Conservation (phyloP, 106 monocot species). For the Dendrobium catenatum region DNA sequence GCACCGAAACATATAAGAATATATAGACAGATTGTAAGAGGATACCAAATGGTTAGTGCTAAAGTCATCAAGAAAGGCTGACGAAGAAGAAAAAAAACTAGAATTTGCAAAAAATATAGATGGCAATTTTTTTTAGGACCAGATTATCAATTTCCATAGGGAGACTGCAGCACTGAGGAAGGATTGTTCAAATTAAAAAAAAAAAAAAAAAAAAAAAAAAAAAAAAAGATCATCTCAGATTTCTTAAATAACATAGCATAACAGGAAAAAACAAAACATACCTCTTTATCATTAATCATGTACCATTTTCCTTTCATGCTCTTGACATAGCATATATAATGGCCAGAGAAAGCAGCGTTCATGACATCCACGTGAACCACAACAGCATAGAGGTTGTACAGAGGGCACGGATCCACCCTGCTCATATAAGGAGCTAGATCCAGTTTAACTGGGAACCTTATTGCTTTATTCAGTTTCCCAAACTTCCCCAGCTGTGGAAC, state of each 20-base stretch:
- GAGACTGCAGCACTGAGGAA: not conserved
- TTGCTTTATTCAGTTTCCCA: slow-evolving; percentile 70
- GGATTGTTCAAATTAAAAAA: not conserved
- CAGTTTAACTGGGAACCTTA: slow-evolving; percentile 47
- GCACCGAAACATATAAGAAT: no score
- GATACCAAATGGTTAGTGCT: no score
- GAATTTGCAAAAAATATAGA: no score
- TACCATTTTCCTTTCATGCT: slow-evolving; percentile 64
- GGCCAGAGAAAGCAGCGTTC: slow-evolving; percentile 89
- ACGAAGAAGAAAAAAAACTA: no score
- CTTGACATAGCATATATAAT: slow-evolving; percentile 85
- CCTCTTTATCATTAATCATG: slow-evolving; percentile 73
- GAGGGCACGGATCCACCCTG: slow-evolving; percentile 27
- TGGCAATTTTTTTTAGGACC: no score
- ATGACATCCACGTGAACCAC: slow-evolving; percentile 83
- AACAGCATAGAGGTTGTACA: slow-evolving; percentile 77
- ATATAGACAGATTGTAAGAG: no score
- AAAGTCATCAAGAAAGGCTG: no score
- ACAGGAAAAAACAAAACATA: slow-evolving; percentile 22
- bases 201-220: not conserved
- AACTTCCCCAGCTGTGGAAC: slow-evolving; percentile 63
- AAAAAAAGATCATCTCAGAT: not conserved
- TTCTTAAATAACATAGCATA: not conserved
- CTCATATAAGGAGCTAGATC: slow-evolving; percentile 53
- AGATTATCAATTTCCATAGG: no score